phyloP scores from a whole-genome alignment of 495 filamentous ascomycete species.

The Podospora comata region DNA sequence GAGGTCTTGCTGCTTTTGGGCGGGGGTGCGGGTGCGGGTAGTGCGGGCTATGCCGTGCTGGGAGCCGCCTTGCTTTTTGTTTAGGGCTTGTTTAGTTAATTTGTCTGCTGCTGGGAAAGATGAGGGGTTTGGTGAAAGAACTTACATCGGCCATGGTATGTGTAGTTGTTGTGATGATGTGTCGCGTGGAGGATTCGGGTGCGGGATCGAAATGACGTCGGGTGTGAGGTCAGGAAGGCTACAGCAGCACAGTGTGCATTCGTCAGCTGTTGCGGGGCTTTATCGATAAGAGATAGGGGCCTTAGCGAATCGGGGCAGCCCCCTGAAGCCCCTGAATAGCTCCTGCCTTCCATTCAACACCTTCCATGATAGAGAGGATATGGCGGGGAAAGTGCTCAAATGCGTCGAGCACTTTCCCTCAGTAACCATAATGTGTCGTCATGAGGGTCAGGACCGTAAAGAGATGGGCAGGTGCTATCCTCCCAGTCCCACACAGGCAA shows the following conservation, averaged over 20 bases:
- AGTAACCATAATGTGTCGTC: not conserved
- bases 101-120: slow-evolving; percentile 5
- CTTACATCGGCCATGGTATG: slow-evolving; percentile 31
- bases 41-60: slow-evolving; percentile 73
- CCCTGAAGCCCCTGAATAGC: slow-evolving; percentile 16
- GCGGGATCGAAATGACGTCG: not conserved
- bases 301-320: not conserved
- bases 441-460: not conserved
- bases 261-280: slow-evolving; percentile 1
- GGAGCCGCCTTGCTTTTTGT: slow-evolving; percentile 27
- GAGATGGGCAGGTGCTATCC: not conserved
- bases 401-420: not conserved
- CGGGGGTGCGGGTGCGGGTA: slow-evolving; percentile 57
- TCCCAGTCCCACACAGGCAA: not conserved
- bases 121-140: not conserved
- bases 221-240: not conserved
- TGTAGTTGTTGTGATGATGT: not conserved
- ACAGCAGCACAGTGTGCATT: slow-evolving; percentile 3
- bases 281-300: slow-evolving; percentile 1
- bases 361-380: not conserved
- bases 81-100: slow-evolving; percentile 30
- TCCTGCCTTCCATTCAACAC: not conserved
- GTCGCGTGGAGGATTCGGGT: not conserved
- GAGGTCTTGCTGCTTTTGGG: slow-evolving; percentile 65
- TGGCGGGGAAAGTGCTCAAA: not conserved